phyloP scores from a whole-genome alignment of 169 alveolate species.

The Eimeria falciformis region DNA sequence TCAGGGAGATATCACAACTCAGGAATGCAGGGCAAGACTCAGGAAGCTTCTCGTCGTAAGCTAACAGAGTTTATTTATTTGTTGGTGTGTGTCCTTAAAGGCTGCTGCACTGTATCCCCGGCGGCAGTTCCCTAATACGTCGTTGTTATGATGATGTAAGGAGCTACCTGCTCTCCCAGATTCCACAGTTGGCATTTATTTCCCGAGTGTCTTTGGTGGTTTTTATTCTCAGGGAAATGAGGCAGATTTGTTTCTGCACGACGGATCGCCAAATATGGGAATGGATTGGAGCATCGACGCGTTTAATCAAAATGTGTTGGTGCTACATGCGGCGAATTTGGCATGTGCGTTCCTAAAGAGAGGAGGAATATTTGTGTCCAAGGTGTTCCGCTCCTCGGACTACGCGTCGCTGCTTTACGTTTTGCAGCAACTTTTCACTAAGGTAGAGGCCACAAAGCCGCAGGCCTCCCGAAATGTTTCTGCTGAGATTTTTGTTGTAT shows the following conservation, averaged over 20 bases:
- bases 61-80: neutral
- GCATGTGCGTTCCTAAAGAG: conserved; percentile 92
- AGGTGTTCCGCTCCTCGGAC: conserved; percentile 96
- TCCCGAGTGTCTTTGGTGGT: neutral
- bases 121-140: no score
- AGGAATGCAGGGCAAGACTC: conserved; percentile 81
- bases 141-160: no score
- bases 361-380: conserved; percentile 92
- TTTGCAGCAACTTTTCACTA: conserved; percentile 95
- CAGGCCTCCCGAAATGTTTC: conserved; percentile 97
- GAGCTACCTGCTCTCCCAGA: no score
- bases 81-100: neutral
- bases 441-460: conserved; percentile 99
- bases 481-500: conserved; percentile 98
- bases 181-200: neutral
- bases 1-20: conserved; percentile 96
- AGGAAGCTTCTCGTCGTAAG: conserved; percentile 74
- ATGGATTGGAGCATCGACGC: conserved; percentile 99
- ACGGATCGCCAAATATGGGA: conserved; percentile 99
- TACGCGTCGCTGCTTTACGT: conserved; percentile 98
- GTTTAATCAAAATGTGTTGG: conserved; percentile 96
- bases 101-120: no score
- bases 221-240: conserved; percentile 87
- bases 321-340: conserved; percentile 93
- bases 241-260: conserved; percentile 98